These are phyloP conservation scores for Globisporangium carolinianum DNA, from an alignment of 352 stramenopile species.

Conservation along the genomic window DNA sequence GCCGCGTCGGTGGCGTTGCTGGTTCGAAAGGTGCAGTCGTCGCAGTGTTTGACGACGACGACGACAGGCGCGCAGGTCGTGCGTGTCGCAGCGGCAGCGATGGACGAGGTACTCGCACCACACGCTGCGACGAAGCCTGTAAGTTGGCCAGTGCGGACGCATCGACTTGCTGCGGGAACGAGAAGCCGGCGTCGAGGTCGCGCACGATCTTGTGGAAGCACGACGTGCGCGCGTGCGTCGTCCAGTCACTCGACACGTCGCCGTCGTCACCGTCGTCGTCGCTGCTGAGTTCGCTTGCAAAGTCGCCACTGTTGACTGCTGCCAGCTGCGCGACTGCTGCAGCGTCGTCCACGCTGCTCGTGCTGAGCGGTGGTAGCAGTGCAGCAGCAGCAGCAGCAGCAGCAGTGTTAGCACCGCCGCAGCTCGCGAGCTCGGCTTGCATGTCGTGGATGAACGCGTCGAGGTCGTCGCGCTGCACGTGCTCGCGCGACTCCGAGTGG, in stretches of 20 bases:
- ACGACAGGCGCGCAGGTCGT: conserved; percentile 13
- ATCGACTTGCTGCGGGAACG: conserved; percentile 40
- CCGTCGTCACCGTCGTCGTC: conserved; percentile 19
- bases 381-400: no score
- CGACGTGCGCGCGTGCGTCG: conserved; percentile 12
- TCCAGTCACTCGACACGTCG: conserved; percentile 8
- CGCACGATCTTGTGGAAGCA: conserved; percentile 46
- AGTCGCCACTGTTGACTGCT: not conserved
- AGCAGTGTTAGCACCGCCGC: no score
- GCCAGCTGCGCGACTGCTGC: not conserved
- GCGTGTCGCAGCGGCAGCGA: not conserved
- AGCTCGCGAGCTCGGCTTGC: conserved; percentile 9
- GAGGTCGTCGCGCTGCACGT: conserved; percentile 18
- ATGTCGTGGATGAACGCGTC: conserved; percentile 20
- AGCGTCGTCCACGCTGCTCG: no score
- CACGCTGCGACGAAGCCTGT: conserved; percentile 8
- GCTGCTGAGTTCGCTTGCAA: conserved; percentile 14
- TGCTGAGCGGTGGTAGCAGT: no score
- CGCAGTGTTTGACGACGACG: conserved; percentile 3
- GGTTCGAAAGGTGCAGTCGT: conserved; percentile 3
- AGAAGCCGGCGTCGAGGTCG: conserved; percentile 47
- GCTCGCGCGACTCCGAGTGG: conserved; percentile 13
- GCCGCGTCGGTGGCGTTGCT: conserved; percentile 10
- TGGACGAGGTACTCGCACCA: not conserved
- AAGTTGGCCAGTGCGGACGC: conserved; percentile 20